Evolutionary conservation across 192 early-diverging fungal genomes (phyloP).

Genomic region (Helicostylum pulchrum): DNA sequence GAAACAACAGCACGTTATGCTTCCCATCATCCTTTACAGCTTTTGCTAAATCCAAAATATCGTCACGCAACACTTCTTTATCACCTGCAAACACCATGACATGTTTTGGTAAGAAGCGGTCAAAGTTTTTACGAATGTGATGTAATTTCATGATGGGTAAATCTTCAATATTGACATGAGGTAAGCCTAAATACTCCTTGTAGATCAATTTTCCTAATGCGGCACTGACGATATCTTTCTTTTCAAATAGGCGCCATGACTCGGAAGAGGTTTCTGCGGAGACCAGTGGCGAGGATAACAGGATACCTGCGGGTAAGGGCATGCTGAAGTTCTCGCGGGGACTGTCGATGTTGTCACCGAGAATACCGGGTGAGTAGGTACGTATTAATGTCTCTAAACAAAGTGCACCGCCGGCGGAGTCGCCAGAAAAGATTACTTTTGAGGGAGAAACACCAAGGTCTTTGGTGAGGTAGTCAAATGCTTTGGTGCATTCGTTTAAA

Average conservation of each 20-base stretch:
- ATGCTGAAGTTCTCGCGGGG: slow-evolving; percentile 8
- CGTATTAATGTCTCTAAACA: slow-evolving; percentile 26
- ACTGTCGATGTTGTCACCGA: background rate
- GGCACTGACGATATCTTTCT: slow-evolving; percentile 19
- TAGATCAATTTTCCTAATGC: slow-evolving; percentile 18
- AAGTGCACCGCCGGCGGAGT: slow-evolving; percentile 33
- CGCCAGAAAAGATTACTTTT: slow-evolving; percentile 35
- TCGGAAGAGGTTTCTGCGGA: slow-evolving; percentile 17
- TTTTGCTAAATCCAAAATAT: slow-evolving; percentile 17
- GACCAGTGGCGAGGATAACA: slow-evolving; percentile 28
- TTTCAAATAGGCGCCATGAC: slow-evolving; percentile 28
- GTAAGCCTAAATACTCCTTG: slow-evolving; percentile 25
- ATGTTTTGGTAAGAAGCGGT: slow-evolving; percentile 21
- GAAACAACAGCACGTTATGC: slow-evolving; percentile 15
- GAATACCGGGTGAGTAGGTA: slow-evolving; percentile 14
- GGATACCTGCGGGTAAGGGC: slow-evolving; percentile 21
- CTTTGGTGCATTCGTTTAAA: slow-evolving; percentile 11
- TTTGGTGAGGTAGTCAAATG: slow-evolving; percentile 21
- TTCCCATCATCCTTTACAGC: slow-evolving; percentile 9
- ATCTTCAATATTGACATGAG: background rate
- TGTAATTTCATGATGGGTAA: slow-evolving; percentile 15
- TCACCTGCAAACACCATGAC: slow-evolving; percentile 21
- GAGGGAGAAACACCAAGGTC: slow-evolving; percentile 16
- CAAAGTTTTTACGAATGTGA: slow-evolving; percentile 11
- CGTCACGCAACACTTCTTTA: slow-evolving; percentile 30